Conservation (phyloP, 1,284 basidiomycete genomes). For the Trichosporon sp. region DNA sequence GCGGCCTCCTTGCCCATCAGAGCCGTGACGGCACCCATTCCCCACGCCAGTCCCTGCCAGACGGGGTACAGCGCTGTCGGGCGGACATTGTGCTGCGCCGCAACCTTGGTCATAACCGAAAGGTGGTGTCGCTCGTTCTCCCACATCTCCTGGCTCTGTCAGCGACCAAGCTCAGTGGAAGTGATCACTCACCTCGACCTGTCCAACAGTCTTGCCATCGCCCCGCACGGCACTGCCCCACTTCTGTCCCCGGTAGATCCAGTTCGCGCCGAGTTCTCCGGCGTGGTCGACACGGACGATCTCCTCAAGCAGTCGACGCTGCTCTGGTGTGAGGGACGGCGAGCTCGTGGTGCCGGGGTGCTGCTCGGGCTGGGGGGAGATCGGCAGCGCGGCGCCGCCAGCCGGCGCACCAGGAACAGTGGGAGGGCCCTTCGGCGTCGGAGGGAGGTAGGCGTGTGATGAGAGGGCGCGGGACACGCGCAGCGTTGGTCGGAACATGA, state of each 20-base stretch:
- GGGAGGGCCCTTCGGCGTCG: conserved; percentile 23
- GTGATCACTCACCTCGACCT: conserved; percentile 70
- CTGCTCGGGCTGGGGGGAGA: conserved; percentile 20
- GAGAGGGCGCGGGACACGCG: conserved; percentile 22
- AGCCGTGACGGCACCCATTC: conserved; percentile 81
- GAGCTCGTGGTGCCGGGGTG: conserved; percentile 45
- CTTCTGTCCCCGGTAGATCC: conserved; percentile 82
- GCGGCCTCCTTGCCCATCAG: conserved; percentile 88
- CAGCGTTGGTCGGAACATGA: conserved; percentile 22
- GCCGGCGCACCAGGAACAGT: conserved; percentile 20
- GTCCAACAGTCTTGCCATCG: conserved; percentile 65
- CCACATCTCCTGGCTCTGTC: conserved; percentile 79
- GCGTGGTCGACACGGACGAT: conserved; percentile 84
- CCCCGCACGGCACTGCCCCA: conserved; percentile 66
- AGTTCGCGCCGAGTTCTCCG: conserved; percentile 89
- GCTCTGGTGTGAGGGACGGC: conserved; percentile 41
- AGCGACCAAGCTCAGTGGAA: not conserved
- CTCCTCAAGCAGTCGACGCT: conserved; percentile 51
- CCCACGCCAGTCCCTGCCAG: conserved; percentile 82
- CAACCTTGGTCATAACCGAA: conserved; percentile 77
- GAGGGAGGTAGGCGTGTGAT: conserved; percentile 32
- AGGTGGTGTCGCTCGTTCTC: conserved; percentile 93
- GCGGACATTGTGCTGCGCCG: conserved; percentile 77
- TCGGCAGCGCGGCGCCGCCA: not conserved
- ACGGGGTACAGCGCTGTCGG: conserved; percentile 81